A percentile compares a stretch with the other conserved stretches of the same genome.
These are phyloP conservation scores for Claviceps spartinae DNA, from an alignment of 2,329 filamentous ascomycete species.

Conservation along the genomic window DNA sequence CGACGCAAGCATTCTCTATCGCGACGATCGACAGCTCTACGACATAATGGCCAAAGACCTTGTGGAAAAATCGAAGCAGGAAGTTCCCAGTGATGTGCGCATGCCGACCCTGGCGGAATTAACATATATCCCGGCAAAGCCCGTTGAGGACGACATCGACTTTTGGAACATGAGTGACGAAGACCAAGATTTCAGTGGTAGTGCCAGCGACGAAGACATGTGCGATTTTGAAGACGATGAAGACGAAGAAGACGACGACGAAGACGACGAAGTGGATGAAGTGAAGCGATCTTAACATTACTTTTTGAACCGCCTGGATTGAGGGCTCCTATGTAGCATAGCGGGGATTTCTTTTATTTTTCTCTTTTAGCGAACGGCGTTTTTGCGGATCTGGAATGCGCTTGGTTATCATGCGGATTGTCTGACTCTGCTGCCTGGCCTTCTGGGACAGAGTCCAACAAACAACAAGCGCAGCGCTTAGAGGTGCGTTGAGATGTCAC, in stretches of 20 bases:
- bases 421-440: not conserved
- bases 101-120: constrained; percentile 67
- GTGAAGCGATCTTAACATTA: not conserved
- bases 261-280: constrained; percentile 1
- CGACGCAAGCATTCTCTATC: constrained; percentile 76
- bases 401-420: not conserved
- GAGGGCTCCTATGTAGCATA: constrained; percentile 3
- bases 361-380: constrained; percentile 1
- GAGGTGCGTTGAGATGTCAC: not conserved
- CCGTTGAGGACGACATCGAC: constrained; percentile 55
- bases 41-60: constrained; percentile 54
- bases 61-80: constrained; percentile 59
- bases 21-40: constrained; percentile 59
- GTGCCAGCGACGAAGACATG: constrained; percentile 52
- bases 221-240: constrained; percentile 47
- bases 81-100: constrained; percentile 65
- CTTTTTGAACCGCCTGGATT: not conserved
- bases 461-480: not conserved
- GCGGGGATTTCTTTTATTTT: constrained; percentile 1
- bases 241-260: constrained; percentile 24
- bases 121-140: constrained; percentile 45
- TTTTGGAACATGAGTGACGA: constrained; percentile 72
- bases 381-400: not conserved
- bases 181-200: constrained; percentile 66
- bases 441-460: not conserved